These are phyloP conservation scores for Ogataea paraovalis DNA, from an alignment of 805 yeast species.

Conservation along the genomic window DNA sequence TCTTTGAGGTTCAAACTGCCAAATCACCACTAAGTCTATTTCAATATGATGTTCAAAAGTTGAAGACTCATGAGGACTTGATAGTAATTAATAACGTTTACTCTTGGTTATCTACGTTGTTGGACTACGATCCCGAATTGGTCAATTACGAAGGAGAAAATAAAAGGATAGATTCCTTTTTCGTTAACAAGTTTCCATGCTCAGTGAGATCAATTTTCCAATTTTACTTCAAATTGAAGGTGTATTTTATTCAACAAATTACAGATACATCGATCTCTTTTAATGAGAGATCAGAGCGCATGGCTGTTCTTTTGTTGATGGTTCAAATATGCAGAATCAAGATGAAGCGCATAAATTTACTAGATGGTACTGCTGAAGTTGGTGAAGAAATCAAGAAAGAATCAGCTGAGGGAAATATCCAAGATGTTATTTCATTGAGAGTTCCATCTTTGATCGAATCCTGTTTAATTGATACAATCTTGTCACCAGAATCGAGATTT, in stretches of 20 bases:
- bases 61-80: conserved; percentile 45
- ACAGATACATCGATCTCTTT: conserved; percentile 55
- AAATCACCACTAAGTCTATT: conserved; percentile 55
- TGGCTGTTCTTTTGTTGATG: conserved; percentile 64
- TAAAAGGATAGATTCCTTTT: conserved; percentile 1
- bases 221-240: conserved; percentile 62
- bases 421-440: conserved; percentile 35
- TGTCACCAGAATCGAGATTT: conserved; percentile 75
- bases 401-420: background rate
- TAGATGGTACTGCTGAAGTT: conserved; percentile 17
- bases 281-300: conserved; percentile 60
- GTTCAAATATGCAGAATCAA: conserved; percentile 62
- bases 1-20: conserved; percentile 65
- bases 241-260: conserved; percentile 60
- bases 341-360: conserved; percentile 55
- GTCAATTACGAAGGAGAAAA: conserved; percentile 11
- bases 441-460: conserved; percentile 86
- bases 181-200: conserved; percentile 55
- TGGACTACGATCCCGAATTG: conserved; percentile 32
- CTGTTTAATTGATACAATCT: conserved; percentile 66
- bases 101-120: conserved; percentile 61
- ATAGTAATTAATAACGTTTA: conserved; percentile 65
- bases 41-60: conserved; percentile 42
- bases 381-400: background rate
- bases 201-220: conserved; percentile 63